Percentiles rank a stretch among this genome's conserved stretches.
Evolutionary conservation across 2,329 filamentous ascomycete species (phyloP).

Genomic region (Lecanicillium sp.): DNA sequence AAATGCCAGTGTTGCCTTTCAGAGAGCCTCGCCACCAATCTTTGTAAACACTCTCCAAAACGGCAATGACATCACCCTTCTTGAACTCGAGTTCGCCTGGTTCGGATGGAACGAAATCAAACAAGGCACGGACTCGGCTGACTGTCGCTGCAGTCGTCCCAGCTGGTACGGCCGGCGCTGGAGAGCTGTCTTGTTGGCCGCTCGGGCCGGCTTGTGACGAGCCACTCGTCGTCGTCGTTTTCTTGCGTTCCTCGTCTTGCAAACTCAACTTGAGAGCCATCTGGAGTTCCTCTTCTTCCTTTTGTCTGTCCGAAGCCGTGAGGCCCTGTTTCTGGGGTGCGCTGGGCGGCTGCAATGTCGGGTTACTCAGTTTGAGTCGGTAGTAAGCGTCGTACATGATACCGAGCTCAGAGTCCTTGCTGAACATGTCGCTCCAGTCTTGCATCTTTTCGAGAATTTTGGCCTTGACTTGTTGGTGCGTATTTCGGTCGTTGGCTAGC

Average conservation of each 20-base stretch:
- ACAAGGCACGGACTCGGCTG: slow-evolving; percentile 85
- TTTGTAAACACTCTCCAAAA: slow-evolving; percentile 95
- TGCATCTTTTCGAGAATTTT: slow-evolving; percentile 97
- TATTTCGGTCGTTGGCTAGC: slow-evolving; percentile 88
- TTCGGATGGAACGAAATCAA: slow-evolving; percentile 91
- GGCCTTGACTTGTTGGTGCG: slow-evolving; percentile 90
- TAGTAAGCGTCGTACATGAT: slow-evolving; percentile 96
- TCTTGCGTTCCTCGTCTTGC: slow-evolving; percentile 70
- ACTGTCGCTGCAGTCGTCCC: slow-evolving; percentile 95
- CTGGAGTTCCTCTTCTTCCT: slow-evolving; percentile 94
- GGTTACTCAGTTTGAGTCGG: slow-evolving; percentile 76
- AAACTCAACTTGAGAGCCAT: slow-evolving; percentile 91
- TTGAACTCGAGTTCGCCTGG: slow-evolving; percentile 92
- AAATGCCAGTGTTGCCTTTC: slow-evolving; percentile 91
- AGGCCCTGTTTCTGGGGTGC: slow-evolving; percentile 90
- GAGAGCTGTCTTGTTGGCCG: slow-evolving; percentile 31
- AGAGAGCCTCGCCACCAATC: slow-evolving; percentile 99
- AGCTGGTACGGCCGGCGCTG: slow-evolving; percentile 54
- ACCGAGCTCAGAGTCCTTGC: slow-evolving; percentile 78
- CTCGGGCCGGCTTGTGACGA: slow-evolving; percentile 24
- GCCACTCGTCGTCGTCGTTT: slow-evolving; percentile 29
- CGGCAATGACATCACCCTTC: slow-evolving; percentile 94
- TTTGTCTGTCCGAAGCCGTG: slow-evolving; percentile 80
- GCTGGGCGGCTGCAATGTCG: slow-evolving; percentile 81
- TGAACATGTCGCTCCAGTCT: slow-evolving; percentile 94